Base-by-base conservation (phyloP, 2,329 filamentous ascomycete species). In the Penicillium sp. region DNA sequence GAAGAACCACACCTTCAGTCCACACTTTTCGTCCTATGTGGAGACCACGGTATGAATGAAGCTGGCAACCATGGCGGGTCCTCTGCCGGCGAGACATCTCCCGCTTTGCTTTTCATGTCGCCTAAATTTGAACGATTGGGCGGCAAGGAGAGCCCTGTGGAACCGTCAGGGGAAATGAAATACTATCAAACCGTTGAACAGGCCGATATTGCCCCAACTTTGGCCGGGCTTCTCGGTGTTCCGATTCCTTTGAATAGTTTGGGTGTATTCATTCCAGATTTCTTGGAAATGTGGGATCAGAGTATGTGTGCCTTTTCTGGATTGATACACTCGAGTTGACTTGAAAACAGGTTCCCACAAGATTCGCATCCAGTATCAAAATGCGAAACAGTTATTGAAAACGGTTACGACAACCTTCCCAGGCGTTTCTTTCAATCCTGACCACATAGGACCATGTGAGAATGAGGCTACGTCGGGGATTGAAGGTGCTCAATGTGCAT, bases 11-110 rank as follows among this genome's bases (percentile, higher is more conserved):
- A 96, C 71, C 83, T 97, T 1, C 69, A 83, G 31, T 88, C 89
- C 4, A 92, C 93, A 0, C 77, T 99, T 2, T 82, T 99, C 43
- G 86, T 99, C 3, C 76, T 99, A 6, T 91, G 88, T 53, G 94
- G 94, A 52, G 95, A 99, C 66, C 94, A 99, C 69, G 94, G 94
- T n/a, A 99, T 99, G 94, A 99, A 97, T 64, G 93, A 97, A 64
- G 94, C 90, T 18, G 94, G 94, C 2, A 97, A 97, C 63, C 94
- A 99, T 70, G 94, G 94, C 29, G 94, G 93, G 38, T 97, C 93
- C 9, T 92, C 92, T 0, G 84, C 91, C 1, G 93, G 94, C 41
- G 94, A 99, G 77, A 97, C 94, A 1, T 97, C 93, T 1, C 88
- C 94, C 0, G 94, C 94, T 14, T 77, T 99, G 9, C 83, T 97